phyloP scores from a whole-genome alignment of 495 filamentous ascomycete genomes.

The Aspergillus nanangensis region DNA sequence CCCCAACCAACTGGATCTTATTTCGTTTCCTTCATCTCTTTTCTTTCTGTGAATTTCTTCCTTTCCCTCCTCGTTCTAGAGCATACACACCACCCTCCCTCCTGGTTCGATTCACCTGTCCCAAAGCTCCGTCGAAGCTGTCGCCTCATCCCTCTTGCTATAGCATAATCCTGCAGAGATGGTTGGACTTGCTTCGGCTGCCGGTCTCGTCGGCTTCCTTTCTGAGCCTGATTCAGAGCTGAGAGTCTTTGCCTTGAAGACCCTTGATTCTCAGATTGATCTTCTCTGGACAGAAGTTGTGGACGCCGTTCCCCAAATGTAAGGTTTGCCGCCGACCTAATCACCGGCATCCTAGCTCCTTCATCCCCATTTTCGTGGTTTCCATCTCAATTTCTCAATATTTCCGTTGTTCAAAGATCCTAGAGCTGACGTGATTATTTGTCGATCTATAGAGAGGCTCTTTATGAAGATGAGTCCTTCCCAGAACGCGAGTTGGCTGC shows the following conservation, averaged over 20 bases:
- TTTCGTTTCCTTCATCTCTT: conserved; percentile 16
- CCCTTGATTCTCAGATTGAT: conserved; percentile 91
- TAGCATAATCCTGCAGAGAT: conserved; percentile 45
- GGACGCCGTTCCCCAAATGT: conserved; percentile 89
- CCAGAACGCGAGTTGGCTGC: conserved; percentile 92
- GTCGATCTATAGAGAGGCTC: conserved; percentile 68
- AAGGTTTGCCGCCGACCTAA: conserved; percentile 30
- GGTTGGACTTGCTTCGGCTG: conserved; percentile 91
- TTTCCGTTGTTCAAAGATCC: no score
- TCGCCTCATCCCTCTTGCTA: conserved; percentile 34
- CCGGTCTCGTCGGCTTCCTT: conserved; percentile 91
- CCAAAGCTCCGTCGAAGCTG: conserved; percentile 32
- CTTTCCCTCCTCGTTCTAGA: conserved; percentile 7
- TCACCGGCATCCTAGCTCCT: not conserved
- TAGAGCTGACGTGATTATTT: conserved; percentile 13
- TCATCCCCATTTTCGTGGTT: not conserved
- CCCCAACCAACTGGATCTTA: conserved; percentile 21
- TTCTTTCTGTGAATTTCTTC: conserved; percentile 12
- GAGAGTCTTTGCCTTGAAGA: conserved; percentile 88
- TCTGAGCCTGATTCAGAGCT: conserved; percentile 91
- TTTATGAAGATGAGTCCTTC: conserved; percentile 95
- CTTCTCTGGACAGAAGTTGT: conserved; percentile 97
- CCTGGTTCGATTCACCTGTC: conserved; percentile 15
- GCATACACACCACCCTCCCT: conserved; percentile 1
- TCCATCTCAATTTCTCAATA: not conserved